Base-by-base conservation (phyloP, 495 filamentous ascomycete species). In the Hamigera avellanea region DNA sequence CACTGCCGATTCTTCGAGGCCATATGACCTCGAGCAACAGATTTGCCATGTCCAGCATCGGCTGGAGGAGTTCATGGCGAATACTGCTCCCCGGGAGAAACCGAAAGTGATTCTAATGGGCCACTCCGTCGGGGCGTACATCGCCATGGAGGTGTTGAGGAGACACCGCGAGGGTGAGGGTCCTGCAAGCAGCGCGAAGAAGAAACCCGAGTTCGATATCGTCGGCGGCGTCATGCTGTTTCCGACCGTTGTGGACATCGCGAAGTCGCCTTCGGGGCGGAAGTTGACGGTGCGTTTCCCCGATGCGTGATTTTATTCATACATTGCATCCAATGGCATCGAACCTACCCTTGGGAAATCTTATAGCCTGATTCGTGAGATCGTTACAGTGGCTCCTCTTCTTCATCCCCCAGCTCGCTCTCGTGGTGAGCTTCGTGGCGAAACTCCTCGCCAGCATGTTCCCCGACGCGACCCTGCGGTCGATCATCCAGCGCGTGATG, bases 41-140 rank as follows among this genome's bases (percentile, higher is more conserved):
- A 83, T 86, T 34, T 38, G 48, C 13, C 45, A 58, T 34, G 49
- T 65, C 12, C 70, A 59, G 9, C 61, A 41, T 28, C 58, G 30
- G 13, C 43, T 52, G 1, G 29, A 42, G n/a, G 14, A 57, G 8
- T 43, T 59, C 5, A 43, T 53, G 37, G 12, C 9, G 5, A 23
- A 27, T 0, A 42, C 28, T 19, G 15, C 1, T 33, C 18, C 14
- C 10, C 7, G 12, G 2, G 29, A 33, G 2, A 58, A 19, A 38
- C 52, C 49, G 26, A 70, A 71, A 26, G 70, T 93, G 2, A 70
- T 93, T 15, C 63, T 96, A 5, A 75, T 93, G 18, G 86, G 83
- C 0, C 86, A 93, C 52, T 89, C 84, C 0, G 82, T 93, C 2
- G 86, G 86, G 15, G 59, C 74, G 0, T 93, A 83, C 51, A 80